Conservation (phyloP, 768 basidiomycete genomes). For the Amanita pseudoporphyria region DNA sequence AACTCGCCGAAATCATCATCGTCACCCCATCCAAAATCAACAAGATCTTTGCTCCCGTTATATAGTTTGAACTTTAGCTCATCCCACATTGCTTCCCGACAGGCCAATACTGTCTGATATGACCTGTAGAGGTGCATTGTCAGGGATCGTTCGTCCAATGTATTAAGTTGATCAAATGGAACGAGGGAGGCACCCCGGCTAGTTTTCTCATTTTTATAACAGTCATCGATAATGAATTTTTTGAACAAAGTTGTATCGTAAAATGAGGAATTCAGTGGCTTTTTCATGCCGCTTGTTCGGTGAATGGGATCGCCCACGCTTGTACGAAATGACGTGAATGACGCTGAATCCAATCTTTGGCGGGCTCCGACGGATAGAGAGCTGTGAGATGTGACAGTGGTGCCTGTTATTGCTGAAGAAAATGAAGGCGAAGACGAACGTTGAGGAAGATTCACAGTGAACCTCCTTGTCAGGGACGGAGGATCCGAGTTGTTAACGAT, state of each 20-base stretch:
- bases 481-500: constrained; percentile 26
- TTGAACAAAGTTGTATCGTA: constrained; percentile 12
- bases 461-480: constrained; percentile 25
- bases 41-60: constrained; percentile 43
- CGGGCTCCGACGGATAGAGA: constrained; percentile 17
- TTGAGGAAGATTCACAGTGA: constrained; percentile 22
- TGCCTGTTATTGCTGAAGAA: constrained; percentile 36
- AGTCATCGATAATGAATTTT: constrained; percentile 38
- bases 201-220: constrained; percentile 36
- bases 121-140: constrained; percentile 64
- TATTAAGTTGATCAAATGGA: constrained; percentile 31
- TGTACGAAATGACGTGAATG: constrained; percentile 17
- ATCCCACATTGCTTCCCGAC: constrained; percentile 73
- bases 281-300: constrained; percentile 10
- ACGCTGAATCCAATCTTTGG: constrained; percentile 22
- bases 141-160: constrained; percentile 47
- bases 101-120: constrained; percentile 53
- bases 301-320: constrained; percentile 15
- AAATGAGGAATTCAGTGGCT: constrained; percentile 12
- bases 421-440: constrained; percentile 43
- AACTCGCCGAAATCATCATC: constrained; percentile 50
- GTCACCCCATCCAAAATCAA: constrained; percentile 61
- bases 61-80: constrained; percentile 54
- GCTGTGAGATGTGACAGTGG: constrained; percentile 16
- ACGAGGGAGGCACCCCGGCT: constrained; percentile 23